phyloP scores from a whole-genome alignment of 805 yeast genomes.

The Torulaspora maleeae region DNA sequence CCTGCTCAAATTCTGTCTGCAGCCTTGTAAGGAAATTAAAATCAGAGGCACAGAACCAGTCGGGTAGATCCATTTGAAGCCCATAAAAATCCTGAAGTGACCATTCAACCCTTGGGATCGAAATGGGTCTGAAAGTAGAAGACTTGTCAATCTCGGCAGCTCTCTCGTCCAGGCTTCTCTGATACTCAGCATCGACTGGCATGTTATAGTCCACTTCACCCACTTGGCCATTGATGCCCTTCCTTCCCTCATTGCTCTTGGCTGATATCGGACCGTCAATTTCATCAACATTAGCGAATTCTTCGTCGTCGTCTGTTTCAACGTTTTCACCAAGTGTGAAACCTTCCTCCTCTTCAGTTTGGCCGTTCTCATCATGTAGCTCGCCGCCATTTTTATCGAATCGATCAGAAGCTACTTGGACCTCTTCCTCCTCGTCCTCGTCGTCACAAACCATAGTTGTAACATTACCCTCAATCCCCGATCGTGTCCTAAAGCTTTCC shows the following conservation, averaged over 20 bases:
- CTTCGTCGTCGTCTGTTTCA: conserved; percentile 29
- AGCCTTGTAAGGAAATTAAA: conserved; percentile 17
- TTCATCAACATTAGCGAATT: conserved; percentile 36
- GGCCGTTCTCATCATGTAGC: conserved; percentile 1
- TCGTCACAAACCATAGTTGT: conserved; percentile 11
- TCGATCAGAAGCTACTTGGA: not conserved
- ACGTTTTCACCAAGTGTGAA: conserved; percentile 15
- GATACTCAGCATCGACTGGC: conserved; percentile 37
- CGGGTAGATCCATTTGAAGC: conserved; percentile 41
- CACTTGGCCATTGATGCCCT: conserved; percentile 1
- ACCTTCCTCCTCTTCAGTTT: conserved; percentile 12
- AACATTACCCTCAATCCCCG: conserved; percentile 19
- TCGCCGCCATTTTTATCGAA: conserved; percentile 4
- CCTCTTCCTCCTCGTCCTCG: conserved; percentile 10
- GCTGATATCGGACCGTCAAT: conserved; percentile 35
- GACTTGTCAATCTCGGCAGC: conserved; percentile 31
- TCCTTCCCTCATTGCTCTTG: conserved; percentile 9
- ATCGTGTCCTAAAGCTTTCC: conserved; percentile 28
- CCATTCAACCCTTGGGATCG: conserved; percentile 45
- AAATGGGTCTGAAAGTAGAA: conserved; percentile 26
- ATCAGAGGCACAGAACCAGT: conserved; percentile 43
- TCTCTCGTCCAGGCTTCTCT: conserved; percentile 34
- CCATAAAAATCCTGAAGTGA: conserved; percentile 37
- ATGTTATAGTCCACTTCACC: conserved; percentile 30
- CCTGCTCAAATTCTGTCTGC: conserved; percentile 17